phyloP scores from a whole-genome alignment of 1,284 basidiomycete genomes.

The Ustilago tritici region DNA sequence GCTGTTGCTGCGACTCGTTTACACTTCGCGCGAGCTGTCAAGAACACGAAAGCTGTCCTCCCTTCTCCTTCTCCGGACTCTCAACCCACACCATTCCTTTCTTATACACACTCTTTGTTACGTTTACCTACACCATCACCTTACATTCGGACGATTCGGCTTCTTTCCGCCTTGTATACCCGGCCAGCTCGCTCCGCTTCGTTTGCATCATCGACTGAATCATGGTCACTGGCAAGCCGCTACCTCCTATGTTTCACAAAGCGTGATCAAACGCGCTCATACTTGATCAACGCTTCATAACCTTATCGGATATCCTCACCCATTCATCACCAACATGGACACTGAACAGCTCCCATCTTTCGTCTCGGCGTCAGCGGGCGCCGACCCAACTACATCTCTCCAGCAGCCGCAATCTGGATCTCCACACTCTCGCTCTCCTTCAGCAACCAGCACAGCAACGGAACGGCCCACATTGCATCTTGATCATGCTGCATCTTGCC shows the following conservation, averaged over 20 bases:
- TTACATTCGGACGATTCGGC: neutral
- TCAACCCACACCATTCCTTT: neutral
- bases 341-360: conserved; percentile 24
- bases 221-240: neutral
- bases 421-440: conserved; percentile 21
- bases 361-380: conserved; percentile 24
- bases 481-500: conserved; percentile 13
- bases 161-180: conserved; percentile 9
- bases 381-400: neutral
- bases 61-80: neutral
- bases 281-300: neutral
- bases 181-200: neutral
- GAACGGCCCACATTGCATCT: conserved; percentile 17
- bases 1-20: conserved; percentile 5
- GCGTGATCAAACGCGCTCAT: neutral
- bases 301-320: neutral
- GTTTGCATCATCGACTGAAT: neutral
- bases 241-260: neutral
- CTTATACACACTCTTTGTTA: conserved; percentile 6
- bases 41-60: neutral
- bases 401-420: neutral
- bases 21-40: conserved; percentile 12
- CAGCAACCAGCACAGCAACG: conserved; percentile 27
- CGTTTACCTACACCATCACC: conserved; percentile 7
- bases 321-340: conserved; percentile 16